Evolutionary conservation across 257 asterid genomes (phyloP).

Genomic region (Solanum bukasovii): DNA sequence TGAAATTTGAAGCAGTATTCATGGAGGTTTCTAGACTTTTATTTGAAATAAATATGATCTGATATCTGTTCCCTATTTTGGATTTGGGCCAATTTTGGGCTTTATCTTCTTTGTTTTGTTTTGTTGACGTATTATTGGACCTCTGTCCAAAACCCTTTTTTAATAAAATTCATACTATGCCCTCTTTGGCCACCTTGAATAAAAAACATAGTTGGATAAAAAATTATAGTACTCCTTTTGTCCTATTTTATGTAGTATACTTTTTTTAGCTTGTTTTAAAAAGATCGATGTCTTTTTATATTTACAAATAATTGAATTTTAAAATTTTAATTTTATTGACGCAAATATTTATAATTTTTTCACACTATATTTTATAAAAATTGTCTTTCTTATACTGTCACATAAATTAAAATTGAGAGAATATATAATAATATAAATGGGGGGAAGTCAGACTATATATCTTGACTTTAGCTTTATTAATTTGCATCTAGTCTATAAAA

Average conservation of each 20-base stretch:
- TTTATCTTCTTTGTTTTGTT: background rate
- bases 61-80: background rate
- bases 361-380: background rate
- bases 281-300: background rate
- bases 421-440: background rate
- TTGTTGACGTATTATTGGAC: background rate
- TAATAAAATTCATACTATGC: background rate
- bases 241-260: background rate
- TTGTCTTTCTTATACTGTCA: background rate
- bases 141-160: background rate
- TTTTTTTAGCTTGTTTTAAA: background rate
- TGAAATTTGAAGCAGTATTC: background rate
- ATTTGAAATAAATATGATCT: background rate
- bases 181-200: background rate
- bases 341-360: background rate
- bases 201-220: background rate
- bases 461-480: background rate
- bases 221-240: background rate
- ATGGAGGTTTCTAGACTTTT: background rate
- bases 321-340: background rate
- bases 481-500: background rate
- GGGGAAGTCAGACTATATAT: background rate
- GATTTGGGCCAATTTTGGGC: background rate
- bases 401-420: background rate
- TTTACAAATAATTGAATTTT: background rate